Percentiles rank a stretch among this genome's conserved stretches.
phyloP scores from a whole-genome alignment of 768 basidiomycete species.

The Tremella mesenterica region DNA sequence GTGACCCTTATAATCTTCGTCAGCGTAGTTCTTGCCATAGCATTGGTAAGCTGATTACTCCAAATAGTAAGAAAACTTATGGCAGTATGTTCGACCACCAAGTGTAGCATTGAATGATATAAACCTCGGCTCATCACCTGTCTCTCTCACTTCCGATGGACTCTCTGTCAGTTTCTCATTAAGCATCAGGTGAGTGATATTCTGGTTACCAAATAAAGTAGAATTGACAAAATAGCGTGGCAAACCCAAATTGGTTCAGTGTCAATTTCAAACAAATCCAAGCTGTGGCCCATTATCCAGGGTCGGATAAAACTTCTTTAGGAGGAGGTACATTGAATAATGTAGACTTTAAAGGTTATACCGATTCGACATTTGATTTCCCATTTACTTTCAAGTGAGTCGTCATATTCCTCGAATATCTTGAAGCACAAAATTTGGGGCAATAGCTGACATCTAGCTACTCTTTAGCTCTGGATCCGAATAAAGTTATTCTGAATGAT shows the following conservation, averaged over 20 bases:
- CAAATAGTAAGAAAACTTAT: not conserved
- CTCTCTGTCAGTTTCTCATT: slow-evolving; percentile 35
- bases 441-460: slow-evolving; percentile 24
- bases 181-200: slow-evolving; percentile 25
- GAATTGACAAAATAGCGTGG: slow-evolving; percentile 11
- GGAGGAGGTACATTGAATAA: slow-evolving; percentile 41
- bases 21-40: slow-evolving; percentile 35
- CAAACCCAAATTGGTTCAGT: slow-evolving; percentile 44
- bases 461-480: slow-evolving; percentile 33
- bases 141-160: slow-evolving; percentile 27
- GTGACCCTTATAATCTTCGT: slow-evolving; percentile 32
- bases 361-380: slow-evolving; percentile 36
- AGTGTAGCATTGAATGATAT: slow-evolving; percentile 35
- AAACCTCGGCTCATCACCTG: slow-evolving; percentile 28
- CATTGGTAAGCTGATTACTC: slow-evolving; percentile 26
- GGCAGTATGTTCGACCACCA: slow-evolving; percentile 41
- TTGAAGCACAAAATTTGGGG: too few relatives aligned
- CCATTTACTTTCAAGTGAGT: slow-evolving; percentile 41
- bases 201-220: not conserved
- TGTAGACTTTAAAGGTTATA: slow-evolving; percentile 38
- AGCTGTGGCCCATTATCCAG: slow-evolving; percentile 33
- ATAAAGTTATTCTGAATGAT: slow-evolving; percentile 36
- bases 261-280: slow-evolving; percentile 39
- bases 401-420: too few relatives aligned
- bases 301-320: slow-evolving; percentile 23